Conservation (phyloP, 805 yeast genomes). For the Priceomyces melissophilus region DNA sequence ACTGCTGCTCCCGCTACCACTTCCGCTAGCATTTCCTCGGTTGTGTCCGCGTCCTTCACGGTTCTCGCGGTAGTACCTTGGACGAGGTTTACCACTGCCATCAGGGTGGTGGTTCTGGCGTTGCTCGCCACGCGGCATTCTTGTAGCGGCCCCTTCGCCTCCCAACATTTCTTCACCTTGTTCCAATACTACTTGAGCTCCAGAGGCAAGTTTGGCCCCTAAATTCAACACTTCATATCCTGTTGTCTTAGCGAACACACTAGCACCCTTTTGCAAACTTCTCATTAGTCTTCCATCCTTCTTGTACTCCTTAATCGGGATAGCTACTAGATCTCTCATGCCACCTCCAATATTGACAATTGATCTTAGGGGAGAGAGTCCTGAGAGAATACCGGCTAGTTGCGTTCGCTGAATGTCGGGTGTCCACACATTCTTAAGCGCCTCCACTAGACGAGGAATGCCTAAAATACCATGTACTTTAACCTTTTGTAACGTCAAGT, state of each 20-base stretch:
- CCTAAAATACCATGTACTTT: conserved; percentile 77
- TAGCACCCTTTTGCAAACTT: conserved; percentile 72
- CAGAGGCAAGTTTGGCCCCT: conserved; percentile 83
- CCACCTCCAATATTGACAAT: conserved; percentile 77
- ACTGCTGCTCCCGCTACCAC: conserved; percentile 2
- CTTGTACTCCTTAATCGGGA: conserved; percentile 71
- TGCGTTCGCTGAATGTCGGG: conserved; percentile 86
- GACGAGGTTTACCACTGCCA: conserved; percentile 6
- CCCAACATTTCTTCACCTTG: conserved; percentile 76
- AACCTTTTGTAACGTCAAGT: conserved; percentile 58
- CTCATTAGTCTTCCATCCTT: conserved; percentile 68
- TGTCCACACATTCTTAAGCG: conserved; percentile 72
- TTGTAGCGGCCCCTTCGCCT: conserved; percentile 61
- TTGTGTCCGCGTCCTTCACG: conserved; percentile 4
- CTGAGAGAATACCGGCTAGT: conserved; percentile 75
- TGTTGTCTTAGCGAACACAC: conserved; percentile 70
- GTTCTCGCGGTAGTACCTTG: conserved; percentile 1
- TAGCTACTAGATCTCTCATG: conserved; percentile 64
- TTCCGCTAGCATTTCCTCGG: conserved; percentile 5
- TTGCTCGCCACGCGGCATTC: conserved; percentile 19
- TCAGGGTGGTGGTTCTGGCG: conserved; percentile 5
- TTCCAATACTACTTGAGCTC: conserved; percentile 79
- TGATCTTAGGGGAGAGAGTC: conserved; percentile 78
- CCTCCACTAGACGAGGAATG: conserved; percentile 51
- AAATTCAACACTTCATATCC: conserved; percentile 75